Base-by-base conservation (phyloP, 2,329 filamentous ascomycete genomes). In the Talaromyces sp. region DNA sequence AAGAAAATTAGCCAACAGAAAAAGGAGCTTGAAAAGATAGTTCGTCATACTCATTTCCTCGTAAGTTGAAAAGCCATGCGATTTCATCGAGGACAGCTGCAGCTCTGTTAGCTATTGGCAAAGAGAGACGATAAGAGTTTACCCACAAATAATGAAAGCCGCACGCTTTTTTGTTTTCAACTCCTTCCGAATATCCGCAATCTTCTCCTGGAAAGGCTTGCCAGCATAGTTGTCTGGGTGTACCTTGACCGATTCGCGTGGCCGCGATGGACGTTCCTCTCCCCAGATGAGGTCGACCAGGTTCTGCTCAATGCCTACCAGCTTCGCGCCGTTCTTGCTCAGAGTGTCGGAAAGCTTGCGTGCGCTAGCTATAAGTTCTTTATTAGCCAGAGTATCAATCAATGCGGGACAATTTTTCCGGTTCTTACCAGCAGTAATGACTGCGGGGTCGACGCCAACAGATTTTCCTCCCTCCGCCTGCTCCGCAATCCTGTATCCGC, bases 1-100 rank as follows among this genome's bases (percentile, higher is more conserved):
- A 12, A 14, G 54, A 12, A 21, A 21, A 29, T 61, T 48, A 61
- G 59, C 41, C 32, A 41, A 14, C 46, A 41, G 21, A 38, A 21
- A 11, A 11, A 17, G 38, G 7, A 29, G 6, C 51, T 9, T 29
- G 9, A 26, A 14, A 27, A 41, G 35, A 35, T 8, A 38, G 8
- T 51, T 54, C 14, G 31, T 46, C 81, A 64, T 76, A 84, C 82
- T 97, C 94, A 73, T 84, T 94, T 67, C 94, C 94, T 67, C 94
- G 87, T 54, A 99, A 79, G 76, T 99, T 99, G 80, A 97, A 97
- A n/a, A 99, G 82, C 94, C 94, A 99, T 11, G 94, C 94, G 68
- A 97, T 86, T 75, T 99, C 94, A 69, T 99, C 94, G 50, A 99
- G 85, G 87, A 95, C 92, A 6, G 92, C 79, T 80, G 56, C 29